Conservation (phyloP, 805 yeast species). For the Metschnikowia lunata region DNA sequence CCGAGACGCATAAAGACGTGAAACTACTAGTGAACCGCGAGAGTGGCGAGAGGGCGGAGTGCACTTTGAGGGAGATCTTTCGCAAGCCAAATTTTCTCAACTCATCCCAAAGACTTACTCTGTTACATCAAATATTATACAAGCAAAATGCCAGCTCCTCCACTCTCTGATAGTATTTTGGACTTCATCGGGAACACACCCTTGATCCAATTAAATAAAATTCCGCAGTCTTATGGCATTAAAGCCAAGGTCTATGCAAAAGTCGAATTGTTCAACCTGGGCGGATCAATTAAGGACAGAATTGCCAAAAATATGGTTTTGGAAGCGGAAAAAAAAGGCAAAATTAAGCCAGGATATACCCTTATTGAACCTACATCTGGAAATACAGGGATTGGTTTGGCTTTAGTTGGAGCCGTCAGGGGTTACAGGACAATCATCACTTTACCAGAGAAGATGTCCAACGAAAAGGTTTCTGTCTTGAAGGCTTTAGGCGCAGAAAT, state of each 20-base stretch:
- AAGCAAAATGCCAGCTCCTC: constrained; percentile 25
- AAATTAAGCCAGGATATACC: constrained; percentile 80
- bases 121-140: neutral
- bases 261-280: constrained; percentile 80
- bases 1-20: too few species aligned
- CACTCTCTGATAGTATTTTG: constrained; percentile 50
- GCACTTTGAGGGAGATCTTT: too few species aligned
- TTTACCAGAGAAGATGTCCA: constrained; percentile 87
- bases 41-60: too few species aligned
- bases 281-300: constrained; percentile 87
- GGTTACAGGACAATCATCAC: constrained; percentile 87
- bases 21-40: too few species aligned
- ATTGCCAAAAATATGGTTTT: constrained; percentile 84
- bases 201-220: constrained; percentile 63
- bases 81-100: neutral
- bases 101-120: neutral
- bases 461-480: constrained; percentile 82
- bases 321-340: constrained; percentile 74
- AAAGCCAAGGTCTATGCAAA: constrained; percentile 70
- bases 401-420: constrained; percentile 79
- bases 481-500: constrained; percentile 90
- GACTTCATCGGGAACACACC: constrained; percentile 88
- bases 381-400: constrained; percentile 88
- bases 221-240: constrained; percentile 73
- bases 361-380: constrained; percentile 89